Evolutionary conservation across 225 moss, liverwort and hornwort genomes (phyloP).

Genomic region (Marchantia polymorpha): DNA sequence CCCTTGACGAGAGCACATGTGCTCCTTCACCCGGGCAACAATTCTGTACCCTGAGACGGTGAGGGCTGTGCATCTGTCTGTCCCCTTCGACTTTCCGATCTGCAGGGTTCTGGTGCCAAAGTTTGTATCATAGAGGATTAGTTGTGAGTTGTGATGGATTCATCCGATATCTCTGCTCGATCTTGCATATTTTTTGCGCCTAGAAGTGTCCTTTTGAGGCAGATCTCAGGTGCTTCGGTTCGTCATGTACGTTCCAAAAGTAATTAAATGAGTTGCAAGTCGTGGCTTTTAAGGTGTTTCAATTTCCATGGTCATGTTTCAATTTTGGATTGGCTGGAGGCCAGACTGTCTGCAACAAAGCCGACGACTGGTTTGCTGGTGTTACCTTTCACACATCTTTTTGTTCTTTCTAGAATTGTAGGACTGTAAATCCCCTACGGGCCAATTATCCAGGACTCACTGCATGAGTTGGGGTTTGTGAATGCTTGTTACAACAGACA

Average conservation of each 20-base stretch:
- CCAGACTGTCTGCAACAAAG: no score
- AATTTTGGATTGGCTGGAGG: no score
- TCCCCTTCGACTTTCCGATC: neutral
- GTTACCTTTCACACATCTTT: no score
- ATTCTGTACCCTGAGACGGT: neutral
- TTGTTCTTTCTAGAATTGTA: no score
- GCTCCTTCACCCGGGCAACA: neutral
- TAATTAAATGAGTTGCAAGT: neutral
- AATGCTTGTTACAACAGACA: no score
- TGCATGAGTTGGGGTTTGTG: no score
- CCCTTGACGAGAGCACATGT: neutral
- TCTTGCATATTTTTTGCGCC: neutral
- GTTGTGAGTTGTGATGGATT: slow-evolving; percentile 4
- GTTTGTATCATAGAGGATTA: slow-evolving; percentile 4
- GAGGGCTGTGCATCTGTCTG: neutral
- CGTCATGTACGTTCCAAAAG: neutral
- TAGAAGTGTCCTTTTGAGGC: neutral
- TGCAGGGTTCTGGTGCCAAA: neutral
- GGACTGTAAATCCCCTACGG: no score
- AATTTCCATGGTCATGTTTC: no score
- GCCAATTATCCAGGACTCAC: no score
- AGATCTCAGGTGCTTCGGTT: neutral
- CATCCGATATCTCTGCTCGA: neutral
- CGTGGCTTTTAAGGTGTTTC: neutral
- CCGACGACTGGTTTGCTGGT: no score